Base-by-base conservation (phyloP, 129 eudicot species). In the Chrysanthemum lavandulifolium region DNA sequence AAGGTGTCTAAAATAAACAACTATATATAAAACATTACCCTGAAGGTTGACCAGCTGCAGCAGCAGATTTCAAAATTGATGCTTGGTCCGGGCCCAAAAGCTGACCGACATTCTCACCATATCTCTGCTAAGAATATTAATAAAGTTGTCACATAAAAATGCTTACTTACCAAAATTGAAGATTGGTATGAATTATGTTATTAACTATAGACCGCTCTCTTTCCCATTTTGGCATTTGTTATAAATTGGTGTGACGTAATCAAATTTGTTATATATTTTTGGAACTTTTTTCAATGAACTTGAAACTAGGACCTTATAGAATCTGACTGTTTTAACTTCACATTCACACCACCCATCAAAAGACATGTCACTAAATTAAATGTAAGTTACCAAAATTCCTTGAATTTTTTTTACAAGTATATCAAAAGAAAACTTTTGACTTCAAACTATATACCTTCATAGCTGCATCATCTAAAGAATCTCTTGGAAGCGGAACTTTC, bases 11-110 rank as follows among this genome's bases (percentile, higher is more conserved):
- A 29, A 21, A 77, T 5, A 77, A 29, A 15, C 36, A 2, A 13
- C 25, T 23, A 27, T 61, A 52, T 2, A 47, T 33, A 63, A 1
- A 52, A 45, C 25, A 66, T 62, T 84, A 95, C 99, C 99, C 97
- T 70, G 99, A 88, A 73, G 97, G 85, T 78, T 90, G 97, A 56
- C 94, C 95, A 57, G 85, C 84, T 45, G 91, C 96, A 10, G 90
- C 97, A 62, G 98, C 90, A 27, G 99, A 88, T 78, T 95, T 95
- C 73, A 95, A 78, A 31, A 91, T 85, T 14, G 99, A 88, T 10
- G 96, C 90, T 50, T 95, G 96, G 82, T 83, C 88, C 25, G 92
- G 90, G 82, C 91, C 99, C 83, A 95, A 69, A 57, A 95, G 90
- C 66, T 83, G 99, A 71, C 85, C 87, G 10, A 86, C 88, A 80